phyloP scores from a whole-genome alignment of 148 eudicot species.

The Heliosperma pusillum region DNA sequence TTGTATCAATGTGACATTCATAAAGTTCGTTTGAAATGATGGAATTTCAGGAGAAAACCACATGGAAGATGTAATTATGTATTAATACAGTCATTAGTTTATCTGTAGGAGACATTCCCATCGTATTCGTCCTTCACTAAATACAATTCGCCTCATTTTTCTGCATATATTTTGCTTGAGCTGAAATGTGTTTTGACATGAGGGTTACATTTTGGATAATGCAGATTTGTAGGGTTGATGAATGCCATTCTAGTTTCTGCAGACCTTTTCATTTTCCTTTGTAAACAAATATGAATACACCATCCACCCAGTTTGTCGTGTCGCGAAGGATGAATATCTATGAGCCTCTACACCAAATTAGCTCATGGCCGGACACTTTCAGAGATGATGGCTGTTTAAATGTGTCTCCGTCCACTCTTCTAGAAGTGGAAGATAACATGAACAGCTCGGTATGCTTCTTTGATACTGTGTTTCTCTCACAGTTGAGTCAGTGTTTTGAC shows the following conservation, averaged over 20 bases:
- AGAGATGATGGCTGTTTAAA: conserved; percentile 53
- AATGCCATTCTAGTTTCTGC: conserved; percentile 7
- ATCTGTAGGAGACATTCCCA: neutral
- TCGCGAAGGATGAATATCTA: conserved; percentile 74
- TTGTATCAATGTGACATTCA: neutral
- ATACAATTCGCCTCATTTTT: neutral
- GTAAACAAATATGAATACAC: conserved; percentile 52
- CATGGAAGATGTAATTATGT: too few relatives aligned
- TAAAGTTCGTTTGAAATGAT: neutral
- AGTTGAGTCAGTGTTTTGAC: neutral
- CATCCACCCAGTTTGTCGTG: conserved; percentile 56
- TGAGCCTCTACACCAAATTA: conserved; percentile 75
- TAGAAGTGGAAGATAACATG: conserved; percentile 49
- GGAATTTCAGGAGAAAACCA: too few relatives aligned
- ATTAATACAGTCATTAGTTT: too few relatives aligned
- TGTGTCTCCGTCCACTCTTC: conserved; percentile 44
- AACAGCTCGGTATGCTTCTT: conserved; percentile 52
- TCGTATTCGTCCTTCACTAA: neutral
- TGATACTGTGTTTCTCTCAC: neutral
- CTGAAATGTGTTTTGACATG: neutral
- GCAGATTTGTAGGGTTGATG: conserved; percentile 8
- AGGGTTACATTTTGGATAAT: conserved; percentile 7
- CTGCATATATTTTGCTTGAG: neutral
- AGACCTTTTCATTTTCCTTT: neutral
- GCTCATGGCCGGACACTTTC: conserved; percentile 73